phyloP scores from a whole-genome alignment of 1,284 basidiomycete species.

The Exobasidium rhododendri region DNA sequence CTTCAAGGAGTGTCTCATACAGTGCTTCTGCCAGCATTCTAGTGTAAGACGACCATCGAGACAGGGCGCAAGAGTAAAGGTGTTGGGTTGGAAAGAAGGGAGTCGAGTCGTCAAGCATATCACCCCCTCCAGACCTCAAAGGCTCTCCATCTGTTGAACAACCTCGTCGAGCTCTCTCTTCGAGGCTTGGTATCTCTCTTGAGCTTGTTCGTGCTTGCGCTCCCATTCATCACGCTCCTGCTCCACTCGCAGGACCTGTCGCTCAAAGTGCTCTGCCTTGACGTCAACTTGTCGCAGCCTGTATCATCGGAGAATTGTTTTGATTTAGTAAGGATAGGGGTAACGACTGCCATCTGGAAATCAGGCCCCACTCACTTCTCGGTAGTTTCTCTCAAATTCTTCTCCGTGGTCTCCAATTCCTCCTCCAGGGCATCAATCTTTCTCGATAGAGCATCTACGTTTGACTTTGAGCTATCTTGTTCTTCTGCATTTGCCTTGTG shows the following conservation, averaged over 20 bases:
- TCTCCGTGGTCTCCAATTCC: slow-evolving; percentile 92
- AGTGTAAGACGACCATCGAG: too few relatives aligned
- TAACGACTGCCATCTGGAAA: too few relatives aligned
- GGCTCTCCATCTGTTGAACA: slow-evolving; percentile 72
- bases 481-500: slow-evolving; percentile 71
- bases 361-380: slow-evolving; percentile 94
- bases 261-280: slow-evolving; percentile 98
- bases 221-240: slow-evolving; percentile 91
- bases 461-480: slow-evolving; percentile 70
- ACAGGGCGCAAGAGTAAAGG: too few relatives aligned
- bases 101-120: too few relatives aligned
- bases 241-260: slow-evolving; percentile 80
- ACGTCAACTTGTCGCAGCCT: slow-evolving; percentile 96
- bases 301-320: slow-evolving; percentile 13
- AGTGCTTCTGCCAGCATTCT: too few relatives aligned
- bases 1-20: too few relatives aligned
- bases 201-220: slow-evolving; percentile 85
- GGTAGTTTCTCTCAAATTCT: slow-evolving; percentile 91
- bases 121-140: too few relatives aligned
- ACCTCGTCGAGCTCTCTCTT: slow-evolving; percentile 87
- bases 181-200: slow-evolving; percentile 70
- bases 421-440: slow-evolving; percentile 92
- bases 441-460: slow-evolving; percentile 72
- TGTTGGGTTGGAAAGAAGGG: too few relatives aligned
- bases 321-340: neutral